Evolutionary conservation across 2,329 filamentous ascomycete genomes (phyloP).

Genomic region (Sclerotinia nivalis): DNA sequence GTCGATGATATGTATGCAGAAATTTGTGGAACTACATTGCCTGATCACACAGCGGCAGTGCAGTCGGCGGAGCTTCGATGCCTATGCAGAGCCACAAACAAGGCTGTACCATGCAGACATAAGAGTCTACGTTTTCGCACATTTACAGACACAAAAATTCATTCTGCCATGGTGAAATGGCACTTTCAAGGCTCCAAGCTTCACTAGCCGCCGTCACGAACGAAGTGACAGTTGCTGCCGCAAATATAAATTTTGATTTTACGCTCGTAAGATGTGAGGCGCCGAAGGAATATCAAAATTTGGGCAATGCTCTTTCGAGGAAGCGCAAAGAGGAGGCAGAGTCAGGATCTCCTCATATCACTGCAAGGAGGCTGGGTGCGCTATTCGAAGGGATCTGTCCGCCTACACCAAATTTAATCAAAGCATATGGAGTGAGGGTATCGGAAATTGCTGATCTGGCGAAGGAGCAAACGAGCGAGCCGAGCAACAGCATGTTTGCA

Average conservation of each 20-base stretch:
- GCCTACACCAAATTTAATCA: conserved; percentile 29
- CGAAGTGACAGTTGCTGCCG: conserved; percentile 23
- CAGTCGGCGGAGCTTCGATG: too few relatives aligned
- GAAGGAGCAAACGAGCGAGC: background rate
- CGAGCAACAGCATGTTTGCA: conserved; percentile 30
- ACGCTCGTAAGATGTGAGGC: conserved; percentile 46
- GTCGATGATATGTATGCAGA: too few relatives aligned
- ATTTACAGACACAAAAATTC: too few relatives aligned
- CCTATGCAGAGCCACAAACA: too few relatives aligned
- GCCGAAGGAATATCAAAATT: conserved; percentile 41
- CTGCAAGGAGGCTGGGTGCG: conserved; percentile 45
- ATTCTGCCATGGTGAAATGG: too few relatives aligned
- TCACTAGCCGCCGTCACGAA: conserved; percentile 17
- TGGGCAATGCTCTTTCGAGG: conserved; percentile 41
- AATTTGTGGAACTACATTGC: too few relatives aligned
- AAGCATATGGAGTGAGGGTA: conserved; percentile 30
- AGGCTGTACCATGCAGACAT: too few relatives aligned
- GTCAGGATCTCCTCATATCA: conserved; percentile 42
- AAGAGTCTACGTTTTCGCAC: too few relatives aligned
- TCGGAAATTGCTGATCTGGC: conserved; percentile 28
- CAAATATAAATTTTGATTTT: conserved; percentile 46
- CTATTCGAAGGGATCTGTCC: conserved; percentile 45
- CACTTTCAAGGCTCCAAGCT: background rate
- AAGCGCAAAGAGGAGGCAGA: conserved; percentile 44
- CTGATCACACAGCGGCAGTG: too few relatives aligned